These are phyloP conservation scores for Talaromyces sp. DNA, from an alignment of 2,329 filamentous ascomycete genomes.

Conservation along the genomic window DNA sequence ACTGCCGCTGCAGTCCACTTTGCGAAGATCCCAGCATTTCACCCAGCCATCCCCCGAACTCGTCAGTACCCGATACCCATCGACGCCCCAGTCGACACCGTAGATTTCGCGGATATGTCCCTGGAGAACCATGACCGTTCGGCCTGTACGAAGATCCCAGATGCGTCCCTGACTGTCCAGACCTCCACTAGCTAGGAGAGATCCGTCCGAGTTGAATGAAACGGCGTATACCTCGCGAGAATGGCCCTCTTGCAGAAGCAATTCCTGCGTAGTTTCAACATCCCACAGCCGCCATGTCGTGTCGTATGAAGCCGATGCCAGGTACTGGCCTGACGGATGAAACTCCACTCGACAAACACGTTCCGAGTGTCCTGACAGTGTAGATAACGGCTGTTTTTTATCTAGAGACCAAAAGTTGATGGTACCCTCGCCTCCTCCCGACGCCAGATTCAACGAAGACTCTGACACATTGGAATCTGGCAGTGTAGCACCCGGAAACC, in stretches of 20 bases:
- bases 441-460: constrained; percentile 75
- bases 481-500: constrained; percentile 78
- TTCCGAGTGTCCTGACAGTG: constrained; percentile 74
- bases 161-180: constrained; percentile 91
- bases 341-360: constrained; percentile 91
- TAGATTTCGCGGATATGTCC: constrained; percentile 92
- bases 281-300: constrained; percentile 98
- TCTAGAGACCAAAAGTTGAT: constrained; percentile 87
- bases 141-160: constrained; percentile 88
- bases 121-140: constrained; percentile 93
- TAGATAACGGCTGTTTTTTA: constrained; percentile 77
- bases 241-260: constrained; percentile 89
- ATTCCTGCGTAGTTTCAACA: constrained; percentile 74
- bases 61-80: constrained; percentile 88
- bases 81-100: constrained; percentile 83
- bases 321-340: constrained; percentile 82
- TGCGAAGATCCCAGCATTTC: constrained; percentile 95
- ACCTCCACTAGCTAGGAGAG: constrained; percentile 83
- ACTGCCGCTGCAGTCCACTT: constrained; percentile 74
- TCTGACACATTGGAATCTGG: constrained; percentile 65
- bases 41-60: constrained; percentile 92
- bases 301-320: constrained; percentile 91
- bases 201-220: constrained; percentile 86
- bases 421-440: constrained; percentile 80
- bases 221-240: constrained; percentile 88